Percentiles rank a stretch among this genome's conserved stretches.
Evolutionary conservation across 805 yeast species (phyloP).

Genomic region (Yarrowia bubula): DNA sequence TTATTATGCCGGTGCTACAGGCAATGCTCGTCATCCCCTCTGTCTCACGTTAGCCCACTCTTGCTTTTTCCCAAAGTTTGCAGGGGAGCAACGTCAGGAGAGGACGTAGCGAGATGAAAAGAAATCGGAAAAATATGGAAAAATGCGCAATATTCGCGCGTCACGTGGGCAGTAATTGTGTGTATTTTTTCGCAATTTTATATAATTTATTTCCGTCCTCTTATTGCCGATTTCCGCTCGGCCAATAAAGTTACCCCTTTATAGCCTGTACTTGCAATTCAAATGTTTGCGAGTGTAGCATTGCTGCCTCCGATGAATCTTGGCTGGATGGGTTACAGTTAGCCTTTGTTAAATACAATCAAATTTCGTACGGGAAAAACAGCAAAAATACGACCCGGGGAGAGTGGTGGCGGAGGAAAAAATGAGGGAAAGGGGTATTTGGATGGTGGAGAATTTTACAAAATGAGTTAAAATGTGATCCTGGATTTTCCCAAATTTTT

Average conservation of each 20-base stretch:
- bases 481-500: too few relatives aligned
- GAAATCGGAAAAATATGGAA: neutral
- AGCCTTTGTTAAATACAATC: neutral
- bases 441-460: too few relatives aligned
- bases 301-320: constrained; percentile 22
- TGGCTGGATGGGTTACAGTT: constrained; percentile 16
- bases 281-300: constrained; percentile 1
- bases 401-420: too few relatives aligned
- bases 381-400: too few relatives aligned
- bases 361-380: neutral
- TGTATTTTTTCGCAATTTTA: neutral
- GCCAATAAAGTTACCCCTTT: constrained; percentile 20
- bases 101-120: neutral
- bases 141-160: neutral
- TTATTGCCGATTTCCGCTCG: neutral
- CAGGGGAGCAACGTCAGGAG: constrained; percentile 19
- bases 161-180: too few relatives aligned
- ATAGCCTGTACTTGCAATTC: neutral
- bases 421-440: too few relatives aligned
- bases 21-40: constrained; percentile 21
- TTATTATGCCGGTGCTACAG: constrained; percentile 21
- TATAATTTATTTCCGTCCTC: too few relatives aligned
- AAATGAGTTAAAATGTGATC: too few relatives aligned
- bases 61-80: constrained; percentile 15
- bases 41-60: constrained; percentile 21